Evolutionary conservation across 2,329 filamentous ascomycete species (phyloP), one percentile per base, ranked within the genome.

Genomic region (Aspergillus fructus): DNA sequence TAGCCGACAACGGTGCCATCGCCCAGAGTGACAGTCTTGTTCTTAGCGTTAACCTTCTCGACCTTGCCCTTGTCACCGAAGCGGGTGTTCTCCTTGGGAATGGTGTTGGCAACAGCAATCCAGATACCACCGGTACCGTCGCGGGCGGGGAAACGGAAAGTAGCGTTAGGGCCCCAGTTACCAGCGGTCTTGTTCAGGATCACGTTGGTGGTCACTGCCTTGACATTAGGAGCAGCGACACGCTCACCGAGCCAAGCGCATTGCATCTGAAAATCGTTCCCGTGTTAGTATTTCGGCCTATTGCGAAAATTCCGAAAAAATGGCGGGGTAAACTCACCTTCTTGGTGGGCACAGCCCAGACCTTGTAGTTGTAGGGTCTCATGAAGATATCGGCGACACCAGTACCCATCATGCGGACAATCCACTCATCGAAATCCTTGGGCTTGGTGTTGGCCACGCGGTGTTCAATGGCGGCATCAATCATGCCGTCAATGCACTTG

Each of bases 341-440:
- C 67, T 89, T 96, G 56, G 93, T 97, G 59, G 94, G 94, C 69
- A 97, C 93, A 62, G 94, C 94, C 94, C 94, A 99, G 74, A 99
- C 94, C 83, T 99, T 99, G 88, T 89, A 99, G 86, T 99, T 99
- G 85, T 99, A 99, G 54, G 94, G 94, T 70, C 94, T 85, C 94
- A 99, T 99, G 85, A 99, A 99, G 68, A 93, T 84, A 76, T 99
- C 87, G 66, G 93, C 93, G 71, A 99, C 84, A 68, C 93, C 93
- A 68, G 85, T 81, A 70, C 94, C 94, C 80, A 89, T 93, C 82
- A 89, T 96, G 71, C 94, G 88, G 69, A 97, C 76, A 72, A 97
- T 97, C 93, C 93, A 97, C 82, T 99, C 92, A 73, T 99, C 94
- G 70, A 99, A 99, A 81, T 96, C 84, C 83, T 93, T 89, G 69